Percentiles rank a stretch among this genome's conserved stretches.
These are phyloP conservation scores for Saccharomyces mikatae DNA, from an alignment of 805 yeast genomes.

Conservation along the genomic window DNA sequence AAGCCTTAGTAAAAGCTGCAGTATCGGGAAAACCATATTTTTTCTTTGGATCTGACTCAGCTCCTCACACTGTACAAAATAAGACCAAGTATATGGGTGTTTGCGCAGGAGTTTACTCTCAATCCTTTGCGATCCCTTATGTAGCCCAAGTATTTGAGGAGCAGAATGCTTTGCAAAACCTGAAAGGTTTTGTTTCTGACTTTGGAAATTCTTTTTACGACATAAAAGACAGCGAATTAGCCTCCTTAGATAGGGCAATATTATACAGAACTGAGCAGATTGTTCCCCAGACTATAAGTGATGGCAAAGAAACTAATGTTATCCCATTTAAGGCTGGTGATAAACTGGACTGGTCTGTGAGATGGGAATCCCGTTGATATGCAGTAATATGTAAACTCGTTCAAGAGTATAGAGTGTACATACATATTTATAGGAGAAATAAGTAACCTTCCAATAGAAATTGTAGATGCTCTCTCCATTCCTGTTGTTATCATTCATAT, in stretches of 20 bases:
- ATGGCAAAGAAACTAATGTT: constrained; percentile 41
- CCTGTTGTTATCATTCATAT: constrained; percentile 1
- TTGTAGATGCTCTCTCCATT: constrained; percentile 2
- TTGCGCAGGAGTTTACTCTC: constrained; percentile 98
- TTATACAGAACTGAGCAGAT: constrained; percentile 45
- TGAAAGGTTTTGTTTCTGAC: constrained; percentile 68
- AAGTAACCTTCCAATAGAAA: not conserved
- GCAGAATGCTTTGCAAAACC: constrained; percentile 51
- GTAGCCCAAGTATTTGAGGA: constrained; percentile 79
- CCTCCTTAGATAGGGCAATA: constrained; percentile 40
- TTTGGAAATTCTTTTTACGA: constrained; percentile 68
- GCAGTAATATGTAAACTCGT: not conserved
- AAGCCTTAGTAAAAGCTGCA: constrained; percentile 80
- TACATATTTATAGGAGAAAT: not conserved
- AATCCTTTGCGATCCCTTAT: constrained; percentile 70
- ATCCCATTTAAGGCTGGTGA: constrained; percentile 88
- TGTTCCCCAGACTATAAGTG: constrained; percentile 53
- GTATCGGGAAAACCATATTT: constrained; percentile 86
- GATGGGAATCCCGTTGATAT: constrained; percentile 44
- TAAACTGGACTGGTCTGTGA: constrained; percentile 58
- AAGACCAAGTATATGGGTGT: constrained; percentile 76
- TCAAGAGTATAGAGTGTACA: not conserved
- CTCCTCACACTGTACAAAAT: constrained; percentile 84
- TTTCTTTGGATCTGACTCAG: constrained; percentile 96
- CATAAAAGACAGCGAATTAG: constrained; percentile 39